Evolutionary conservation across 768 basidiomycete species (phyloP).

Genomic region (Lyophyllum decastes): DNA sequence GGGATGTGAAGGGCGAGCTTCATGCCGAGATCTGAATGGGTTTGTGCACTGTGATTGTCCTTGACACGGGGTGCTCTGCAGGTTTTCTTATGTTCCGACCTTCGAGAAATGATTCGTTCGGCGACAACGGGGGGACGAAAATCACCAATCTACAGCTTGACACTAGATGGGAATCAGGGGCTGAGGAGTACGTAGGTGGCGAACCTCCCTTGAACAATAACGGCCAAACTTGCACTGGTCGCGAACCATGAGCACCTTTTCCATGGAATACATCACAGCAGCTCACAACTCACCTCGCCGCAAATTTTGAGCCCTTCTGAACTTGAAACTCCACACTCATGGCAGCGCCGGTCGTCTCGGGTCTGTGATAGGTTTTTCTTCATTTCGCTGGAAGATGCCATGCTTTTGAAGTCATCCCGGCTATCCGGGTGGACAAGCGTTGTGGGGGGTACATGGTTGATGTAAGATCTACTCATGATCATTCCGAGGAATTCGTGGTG

Average conservation of each 20-base stretch:
- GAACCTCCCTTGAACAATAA: slow-evolving; percentile 12
- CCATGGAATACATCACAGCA: neutral
- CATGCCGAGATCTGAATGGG: slow-evolving; percentile 9
- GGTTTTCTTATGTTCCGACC: slow-evolving; percentile 11
- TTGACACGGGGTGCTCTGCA: slow-evolving; percentile 5
- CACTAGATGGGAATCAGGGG: slow-evolving; percentile 3
- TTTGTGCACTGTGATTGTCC: neutral
- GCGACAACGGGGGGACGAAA: neutral
- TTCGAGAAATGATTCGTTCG: neutral
- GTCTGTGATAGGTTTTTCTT: no score
- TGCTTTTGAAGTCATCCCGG: slow-evolving; percentile 8
- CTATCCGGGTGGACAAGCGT: slow-evolving; percentile 9
- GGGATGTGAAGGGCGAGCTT: slow-evolving; percentile 8
- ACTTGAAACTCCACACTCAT: neutral
- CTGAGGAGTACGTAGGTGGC: no score
- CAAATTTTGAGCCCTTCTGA: slow-evolving; percentile 3
- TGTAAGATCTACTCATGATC: neutral
- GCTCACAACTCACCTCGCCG: neutral
- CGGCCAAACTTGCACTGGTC: slow-evolving; percentile 9
- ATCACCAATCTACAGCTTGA: slow-evolving; percentile 11
- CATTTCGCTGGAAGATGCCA: neutral
- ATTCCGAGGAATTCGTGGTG: no score
- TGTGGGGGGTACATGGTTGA: neutral
- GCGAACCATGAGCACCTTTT: no score
- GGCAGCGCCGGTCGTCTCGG: no score